Conservation (phyloP, 2,329 filamentous ascomycete genomes). For the Penicillium decumbens region DNA sequence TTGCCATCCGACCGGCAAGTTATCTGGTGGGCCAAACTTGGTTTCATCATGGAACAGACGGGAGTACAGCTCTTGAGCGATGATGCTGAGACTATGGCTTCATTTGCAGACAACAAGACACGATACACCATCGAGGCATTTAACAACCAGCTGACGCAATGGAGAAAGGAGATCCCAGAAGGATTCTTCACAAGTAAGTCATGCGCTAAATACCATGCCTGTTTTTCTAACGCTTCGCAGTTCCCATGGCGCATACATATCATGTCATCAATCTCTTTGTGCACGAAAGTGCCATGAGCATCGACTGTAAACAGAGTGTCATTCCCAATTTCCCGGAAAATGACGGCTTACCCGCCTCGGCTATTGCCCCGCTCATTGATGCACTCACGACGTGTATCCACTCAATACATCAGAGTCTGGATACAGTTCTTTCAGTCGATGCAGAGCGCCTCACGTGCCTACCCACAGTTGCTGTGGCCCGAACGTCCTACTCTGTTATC, state of each 20-base stretch:
- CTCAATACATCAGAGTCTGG: constrained; percentile 63
- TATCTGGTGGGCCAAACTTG: constrained; percentile 55
- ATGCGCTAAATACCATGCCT: not conserved
- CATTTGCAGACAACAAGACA: constrained; percentile 59
- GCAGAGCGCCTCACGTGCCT: constrained; percentile 57
- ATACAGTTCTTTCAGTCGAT: constrained; percentile 60
- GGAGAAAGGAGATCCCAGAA: constrained; percentile 51
- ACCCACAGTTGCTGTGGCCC: constrained; percentile 67
- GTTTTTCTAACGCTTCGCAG: constrained; percentile 34
- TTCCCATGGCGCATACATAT: constrained; percentile 60
- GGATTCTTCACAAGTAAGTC: constrained; percentile 56
- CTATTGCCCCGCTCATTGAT: constrained; percentile 59
- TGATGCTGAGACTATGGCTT: constrained; percentile 51
- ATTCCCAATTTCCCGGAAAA: constrained; percentile 34
- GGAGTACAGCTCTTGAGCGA: constrained; percentile 63
- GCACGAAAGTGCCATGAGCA: constrained; percentile 69
- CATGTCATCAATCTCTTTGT: constrained; percentile 66
- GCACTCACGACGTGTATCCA: constrained; percentile 63
- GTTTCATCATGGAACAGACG: constrained; percentile 64
- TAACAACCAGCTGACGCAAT: constrained; percentile 60
- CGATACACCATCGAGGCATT: constrained; percentile 63
- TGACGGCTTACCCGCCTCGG: constrained; percentile 28
- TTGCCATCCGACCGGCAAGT: constrained; percentile 54
- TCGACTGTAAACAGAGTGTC: constrained; percentile 51
- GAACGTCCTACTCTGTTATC: constrained; percentile 66